Evolutionary conservation across 1,284 basidiomycete species (phyloP).

Genomic region (Trametes sp.): DNA sequence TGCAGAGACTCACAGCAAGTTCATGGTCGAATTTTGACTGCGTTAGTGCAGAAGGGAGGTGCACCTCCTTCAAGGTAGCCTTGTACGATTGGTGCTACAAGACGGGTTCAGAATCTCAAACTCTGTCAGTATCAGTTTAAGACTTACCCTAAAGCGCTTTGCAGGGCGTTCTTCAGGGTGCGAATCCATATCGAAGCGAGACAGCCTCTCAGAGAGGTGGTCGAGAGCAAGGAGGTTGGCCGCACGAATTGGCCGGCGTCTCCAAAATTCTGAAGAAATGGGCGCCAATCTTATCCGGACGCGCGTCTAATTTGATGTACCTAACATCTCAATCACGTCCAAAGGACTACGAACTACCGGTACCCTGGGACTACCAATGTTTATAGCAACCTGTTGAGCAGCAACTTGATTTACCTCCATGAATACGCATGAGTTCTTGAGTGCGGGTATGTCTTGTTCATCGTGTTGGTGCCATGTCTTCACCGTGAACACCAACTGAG

Average conservation of each 20-base stretch:
- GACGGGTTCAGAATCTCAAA: neutral
- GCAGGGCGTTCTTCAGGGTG: conserved; percentile 38
- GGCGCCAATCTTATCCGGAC: too few relatives aligned
- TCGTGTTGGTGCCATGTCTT: too few relatives aligned
- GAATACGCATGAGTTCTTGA: too few relatives aligned
- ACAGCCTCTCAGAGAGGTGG: neutral
- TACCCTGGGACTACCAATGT: too few relatives aligned
- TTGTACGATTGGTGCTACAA: conserved; percentile 77
- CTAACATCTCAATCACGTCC: too few relatives aligned
- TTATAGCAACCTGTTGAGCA: too few relatives aligned
- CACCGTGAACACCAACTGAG: too few relatives aligned
- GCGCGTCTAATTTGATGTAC: too few relatives aligned
- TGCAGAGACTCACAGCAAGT: conserved; percentile 54
- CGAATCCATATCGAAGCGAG: conserved; percentile 24
- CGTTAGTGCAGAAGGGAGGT: conserved; percentile 69
- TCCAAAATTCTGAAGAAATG: neutral
- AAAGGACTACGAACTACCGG: too few relatives aligned
- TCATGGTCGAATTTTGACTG: conserved; percentile 67
- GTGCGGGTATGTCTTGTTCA: too few relatives aligned
- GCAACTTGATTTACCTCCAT: too few relatives aligned
- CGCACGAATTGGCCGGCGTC: neutral
- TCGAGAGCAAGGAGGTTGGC: neutral
- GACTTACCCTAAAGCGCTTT: conserved; percentile 48
- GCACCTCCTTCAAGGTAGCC: conserved; percentile 70
- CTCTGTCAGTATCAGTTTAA: neutral